Evolutionary conservation across 805 yeast species (phyloP), one percentile per base, ranked within the genome.

Genomic region (Yarrowia alimentaria): DNA sequence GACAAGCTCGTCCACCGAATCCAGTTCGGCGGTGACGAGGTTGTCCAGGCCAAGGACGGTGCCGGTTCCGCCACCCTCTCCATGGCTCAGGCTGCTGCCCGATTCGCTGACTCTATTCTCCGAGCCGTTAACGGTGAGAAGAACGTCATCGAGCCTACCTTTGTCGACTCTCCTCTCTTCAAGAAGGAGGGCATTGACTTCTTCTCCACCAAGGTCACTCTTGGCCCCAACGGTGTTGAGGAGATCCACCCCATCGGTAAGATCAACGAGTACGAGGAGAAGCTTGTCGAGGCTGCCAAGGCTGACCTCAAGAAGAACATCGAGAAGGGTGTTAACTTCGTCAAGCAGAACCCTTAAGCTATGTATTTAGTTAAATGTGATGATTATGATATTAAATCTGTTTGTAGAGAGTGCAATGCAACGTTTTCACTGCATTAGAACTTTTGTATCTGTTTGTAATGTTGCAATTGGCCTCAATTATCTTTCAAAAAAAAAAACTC

Each of bases 1-100:
- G 79, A 79, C 61, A 77, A 78, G 55, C 77, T 90, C 60, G 79
- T 88, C 61, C 76, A 87, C 76, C 80, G 98, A 71, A 90, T 90
- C 59, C 97, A 90, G 73, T 89, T 84, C 61, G 95, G 95, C 56
- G 98, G 98, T 65, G 98, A 90, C 66, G 97, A 91, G 70, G 95
- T 90, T 40, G 98, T 90, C 57, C 75, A 85, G 72, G 97, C 97
- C 52, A 90, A 90, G 74, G 83, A 86, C 61, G 97, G 97, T 57
- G 82, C 82, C 48, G 97, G 97, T 31, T 86, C 96, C 42, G 97
- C 97, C 53, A 90, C 98, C 28, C 75, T 90, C 58, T 85, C 95
- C 22, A 91, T 90, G 97, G 97, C 97, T 8, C 84, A 81, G 61
- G 96, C 96, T 26, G 96, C 95, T 26, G 86, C 78, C 73, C 77